A percentile compares a stretch with the other conserved stretches of the same genome.
Conservation (phyloP, 2,329 filamentous ascomycete species). For the Emmonsia crescens region DNA sequence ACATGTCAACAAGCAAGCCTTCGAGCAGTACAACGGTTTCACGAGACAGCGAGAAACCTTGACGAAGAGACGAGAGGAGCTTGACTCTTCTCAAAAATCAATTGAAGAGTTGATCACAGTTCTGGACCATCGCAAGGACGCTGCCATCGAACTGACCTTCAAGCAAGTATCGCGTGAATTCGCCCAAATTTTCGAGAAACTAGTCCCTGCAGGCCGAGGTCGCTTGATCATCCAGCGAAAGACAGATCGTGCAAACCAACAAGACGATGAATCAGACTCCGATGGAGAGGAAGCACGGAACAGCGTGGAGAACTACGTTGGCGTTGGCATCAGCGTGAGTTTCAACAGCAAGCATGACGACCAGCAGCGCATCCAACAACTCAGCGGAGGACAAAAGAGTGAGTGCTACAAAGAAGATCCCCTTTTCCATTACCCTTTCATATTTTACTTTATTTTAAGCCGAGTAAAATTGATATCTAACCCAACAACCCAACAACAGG, state of each 20-base stretch:
- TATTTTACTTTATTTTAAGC: background rate
- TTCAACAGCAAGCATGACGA: constrained; percentile 99
- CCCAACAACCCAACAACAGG: constrained; percentile 37
- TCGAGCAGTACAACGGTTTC: constrained; percentile 97
- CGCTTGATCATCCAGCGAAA: constrained; percentile 86
- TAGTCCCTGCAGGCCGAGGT: constrained; percentile 87
- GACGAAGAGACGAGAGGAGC: constrained; percentile 70
- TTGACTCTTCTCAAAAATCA: constrained; percentile 73
- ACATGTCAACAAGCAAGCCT: constrained; percentile 98
- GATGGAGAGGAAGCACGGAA: constrained; percentile 50
- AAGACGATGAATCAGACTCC: constrained; percentile 53
- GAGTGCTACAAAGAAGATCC: constrained; percentile 29
- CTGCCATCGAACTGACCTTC: constrained; percentile 96
- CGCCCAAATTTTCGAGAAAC: constrained; percentile 80
- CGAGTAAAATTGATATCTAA: constrained; percentile 4
- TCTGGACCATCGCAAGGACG: constrained; percentile 90
- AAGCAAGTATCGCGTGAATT: constrained; percentile 95
- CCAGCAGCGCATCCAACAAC: constrained; percentile 93
- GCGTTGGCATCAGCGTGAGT: constrained; percentile 91
- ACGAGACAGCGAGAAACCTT: constrained; percentile 83
- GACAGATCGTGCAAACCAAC: constrained; percentile 56
- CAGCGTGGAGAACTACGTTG: constrained; percentile 84
- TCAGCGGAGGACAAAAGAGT: constrained; percentile 97
- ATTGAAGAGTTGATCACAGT: constrained; percentile 90
- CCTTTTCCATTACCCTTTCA: background rate